phyloP scores from a whole-genome alignment of 169 alveolate genomes.

The Babesia ovata region DNA sequence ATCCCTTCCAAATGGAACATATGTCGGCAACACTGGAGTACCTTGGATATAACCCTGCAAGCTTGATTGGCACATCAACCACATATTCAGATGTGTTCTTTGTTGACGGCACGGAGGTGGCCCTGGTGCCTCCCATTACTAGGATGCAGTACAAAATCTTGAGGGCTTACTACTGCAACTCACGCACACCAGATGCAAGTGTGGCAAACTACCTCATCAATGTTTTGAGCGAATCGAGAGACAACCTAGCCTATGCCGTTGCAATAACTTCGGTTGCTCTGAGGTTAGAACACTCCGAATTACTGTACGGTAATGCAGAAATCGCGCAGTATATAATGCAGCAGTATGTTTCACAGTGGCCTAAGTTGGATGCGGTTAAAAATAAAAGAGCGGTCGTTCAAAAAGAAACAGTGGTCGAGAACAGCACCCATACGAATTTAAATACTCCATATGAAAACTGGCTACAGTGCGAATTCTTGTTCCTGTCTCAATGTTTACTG shows the following conservation, averaged over 20 bases:
- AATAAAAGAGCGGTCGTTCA: not conserved
- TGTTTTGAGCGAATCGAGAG: not conserved
- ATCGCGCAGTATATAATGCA: not conserved
- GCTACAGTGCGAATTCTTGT: conserved; percentile 27
- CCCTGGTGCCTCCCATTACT: not conserved
- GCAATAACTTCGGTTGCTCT: conserved; percentile 5
- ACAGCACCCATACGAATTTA: not conserved
- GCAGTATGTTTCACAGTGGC: conserved; percentile 7
- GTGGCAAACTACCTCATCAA: not conserved
- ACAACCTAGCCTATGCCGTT: not conserved
- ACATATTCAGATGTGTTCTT: conserved; percentile 13
- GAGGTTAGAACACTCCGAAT: conserved; percentile 10
- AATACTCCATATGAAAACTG: conserved; percentile 2
- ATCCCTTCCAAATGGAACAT: conserved; percentile 15
- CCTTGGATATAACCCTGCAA: conserved; percentile 13
- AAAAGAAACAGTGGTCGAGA: not conserved
- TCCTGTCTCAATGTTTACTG: conserved; percentile 6
- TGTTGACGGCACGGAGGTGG: conserved; percentile 17
- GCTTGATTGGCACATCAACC: not conserved
- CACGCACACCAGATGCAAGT: not conserved
- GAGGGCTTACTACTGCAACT: not conserved
- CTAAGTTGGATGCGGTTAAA: conserved; percentile 6
- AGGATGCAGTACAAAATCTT: conserved; percentile 26
- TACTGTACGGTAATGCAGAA: not conserved
- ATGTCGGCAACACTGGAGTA: conserved; percentile 12